Evolutionary conservation across 208 protist genomes (phyloP).

Genomic region (Naegleria lovaniensis): DNA sequence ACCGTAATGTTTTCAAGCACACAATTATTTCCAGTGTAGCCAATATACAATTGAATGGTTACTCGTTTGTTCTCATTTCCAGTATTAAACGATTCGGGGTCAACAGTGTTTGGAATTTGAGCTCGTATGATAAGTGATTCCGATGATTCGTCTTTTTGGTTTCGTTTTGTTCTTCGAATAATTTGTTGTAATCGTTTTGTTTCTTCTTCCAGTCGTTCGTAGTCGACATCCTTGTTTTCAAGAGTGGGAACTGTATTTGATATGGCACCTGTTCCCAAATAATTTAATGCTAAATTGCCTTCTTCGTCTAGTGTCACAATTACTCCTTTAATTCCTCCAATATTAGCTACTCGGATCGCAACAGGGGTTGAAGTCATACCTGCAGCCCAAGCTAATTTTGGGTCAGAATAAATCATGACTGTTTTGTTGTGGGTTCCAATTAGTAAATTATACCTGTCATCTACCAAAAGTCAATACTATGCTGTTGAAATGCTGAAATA

Average conservation of each 20-base stretch:
- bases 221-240: conserved; percentile 63
- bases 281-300: conserved; percentile 63
- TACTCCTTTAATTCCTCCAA: conserved; percentile 65
- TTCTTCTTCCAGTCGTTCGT: conserved; percentile 71
- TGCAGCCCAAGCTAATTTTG: conserved; percentile 70
- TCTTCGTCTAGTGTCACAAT: conserved; percentile 62
- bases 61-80: neutral
- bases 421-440: conserved; percentile 61
- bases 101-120: neutral
- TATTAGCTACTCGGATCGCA: conserved; percentile 50
- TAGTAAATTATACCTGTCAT: conserved; percentile 63
- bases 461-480: conserved; percentile 27
- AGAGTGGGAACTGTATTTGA: conserved; percentile 59
- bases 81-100: neutral
- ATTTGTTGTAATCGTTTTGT: conserved; percentile 58
- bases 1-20: neutral
- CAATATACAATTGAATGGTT: neutral
- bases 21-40: neutral
- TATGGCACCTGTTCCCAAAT: conserved; percentile 83
- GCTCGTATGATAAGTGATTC: conserved; percentile 6
- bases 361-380: conserved; percentile 47
- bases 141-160: neutral
- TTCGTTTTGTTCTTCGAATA: conserved; percentile 50
- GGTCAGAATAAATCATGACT: conserved; percentile 71
- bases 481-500: neutral